phyloP scores from a whole-genome alignment of 495 filamentous ascomycete genomes.

The Aspergillus cavernicola region DNA sequence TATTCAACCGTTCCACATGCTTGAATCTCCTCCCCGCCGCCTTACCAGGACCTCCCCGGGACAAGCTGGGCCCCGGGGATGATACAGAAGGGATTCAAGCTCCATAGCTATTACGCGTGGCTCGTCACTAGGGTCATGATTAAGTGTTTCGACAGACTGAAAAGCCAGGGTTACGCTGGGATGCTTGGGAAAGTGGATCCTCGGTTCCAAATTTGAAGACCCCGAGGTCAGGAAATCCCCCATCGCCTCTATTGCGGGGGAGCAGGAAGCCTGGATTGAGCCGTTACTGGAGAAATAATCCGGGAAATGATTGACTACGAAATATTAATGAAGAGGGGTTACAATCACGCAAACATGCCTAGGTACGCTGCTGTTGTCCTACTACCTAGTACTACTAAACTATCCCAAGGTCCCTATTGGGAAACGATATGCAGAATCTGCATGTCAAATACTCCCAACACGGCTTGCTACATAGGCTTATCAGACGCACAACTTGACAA shows the following conservation, averaged over 20 bases:
- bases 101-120: not conserved
- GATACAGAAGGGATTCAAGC: not conserved
- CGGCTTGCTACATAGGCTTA: too few species aligned
- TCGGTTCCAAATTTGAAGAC: not conserved
- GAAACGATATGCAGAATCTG: too few species aligned
- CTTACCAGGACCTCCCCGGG: not conserved
- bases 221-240: not conserved
- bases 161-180: not conserved
- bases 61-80: not conserved
- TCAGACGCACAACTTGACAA: too few species aligned
- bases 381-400: too few species aligned
- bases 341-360: not conserved
- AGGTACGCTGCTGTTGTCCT: too few species aligned
- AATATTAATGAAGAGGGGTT: not conserved
- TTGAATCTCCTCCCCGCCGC: conserved; percentile 1
- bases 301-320: too few species aligned
- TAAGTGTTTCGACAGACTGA: not conserved
- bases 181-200: not conserved
- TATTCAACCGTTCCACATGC: not conserved
- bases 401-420: too few species aligned
- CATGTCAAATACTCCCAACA: too few species aligned
- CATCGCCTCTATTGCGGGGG: conserved; percentile 2
- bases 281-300: not conserved
- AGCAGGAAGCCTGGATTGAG: not conserved
- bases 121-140: not conserved